Evolutionary conservation across 1,139 yeast genomes (phyloP).

Genomic region (Wickerhamiella pararugosa): DNA sequence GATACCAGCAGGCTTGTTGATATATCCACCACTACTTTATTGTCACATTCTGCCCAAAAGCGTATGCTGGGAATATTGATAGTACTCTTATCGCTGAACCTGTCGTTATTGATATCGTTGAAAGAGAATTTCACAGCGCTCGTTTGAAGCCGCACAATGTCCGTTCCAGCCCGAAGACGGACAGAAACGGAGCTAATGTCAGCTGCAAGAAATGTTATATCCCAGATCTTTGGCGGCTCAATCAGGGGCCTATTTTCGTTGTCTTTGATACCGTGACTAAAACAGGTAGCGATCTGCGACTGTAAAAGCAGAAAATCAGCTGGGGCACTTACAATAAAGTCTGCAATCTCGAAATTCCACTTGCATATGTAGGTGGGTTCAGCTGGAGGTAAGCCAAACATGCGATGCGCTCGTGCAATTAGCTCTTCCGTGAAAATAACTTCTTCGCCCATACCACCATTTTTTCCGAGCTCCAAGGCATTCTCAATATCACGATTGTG

Average conservation of each 20-base stretch:
- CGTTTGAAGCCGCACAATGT: slow-evolving; percentile 20
- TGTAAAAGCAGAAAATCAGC: slow-evolving; percentile 36
- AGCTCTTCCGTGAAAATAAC: slow-evolving; percentile 44
- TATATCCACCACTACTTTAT: slow-evolving; percentile 21
- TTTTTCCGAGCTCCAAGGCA: slow-evolving; percentile 18
- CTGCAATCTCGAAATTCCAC: slow-evolving; percentile 71
- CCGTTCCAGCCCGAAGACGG: slow-evolving; percentile 22
- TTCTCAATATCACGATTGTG: slow-evolving; percentile 12
- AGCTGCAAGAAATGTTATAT: slow-evolving; percentile 44
- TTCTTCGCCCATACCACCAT: neutral
- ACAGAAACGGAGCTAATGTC: slow-evolving; percentile 22
- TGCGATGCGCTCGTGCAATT: slow-evolving; percentile 66
- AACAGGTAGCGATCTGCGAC: slow-evolving; percentile 30
- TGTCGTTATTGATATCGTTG: slow-evolving; percentile 55
- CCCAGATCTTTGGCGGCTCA: slow-evolving; percentile 43
- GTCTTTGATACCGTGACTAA: slow-evolving; percentile 54
- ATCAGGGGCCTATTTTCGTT: slow-evolving; percentile 56
- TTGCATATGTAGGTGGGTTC: slow-evolving; percentile 81
- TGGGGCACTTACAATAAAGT: slow-evolving; percentile 38
- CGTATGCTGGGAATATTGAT: slow-evolving; percentile 35
- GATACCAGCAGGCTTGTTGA: slow-evolving; percentile 45
- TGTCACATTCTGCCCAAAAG: slow-evolving; percentile 6
- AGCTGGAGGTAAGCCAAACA: slow-evolving; percentile 82
- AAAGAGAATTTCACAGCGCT: slow-evolving; percentile 31
- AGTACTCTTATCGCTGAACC: slow-evolving; percentile 45